Base-by-base conservation (phyloP, 345 rosid genomes). In the Durio zibethinus region DNA sequence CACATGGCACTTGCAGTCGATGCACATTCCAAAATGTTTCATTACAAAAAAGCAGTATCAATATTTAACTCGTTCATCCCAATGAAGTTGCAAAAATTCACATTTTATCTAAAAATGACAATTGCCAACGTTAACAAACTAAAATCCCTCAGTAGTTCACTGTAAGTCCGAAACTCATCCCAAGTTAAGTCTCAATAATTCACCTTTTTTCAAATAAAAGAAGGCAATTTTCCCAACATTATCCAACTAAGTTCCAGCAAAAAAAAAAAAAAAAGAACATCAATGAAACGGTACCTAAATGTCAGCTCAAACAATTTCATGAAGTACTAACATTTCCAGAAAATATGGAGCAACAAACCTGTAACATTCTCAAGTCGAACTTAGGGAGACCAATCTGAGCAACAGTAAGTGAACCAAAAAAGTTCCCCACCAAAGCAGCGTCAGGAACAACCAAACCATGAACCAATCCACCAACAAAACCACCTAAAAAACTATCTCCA, bases 331-430 rank as follows among this genome's bases (percentile, higher is more conserved):
- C 45, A 70, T 7, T 27, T 36, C n/a, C 20, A 20, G 50, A 72
- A 70, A 47, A 47, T 0, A 48, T 50, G 59, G 48, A 48, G 59
- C 4, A 60, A 53, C 85, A 71, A 79, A 94, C 98, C 99, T 91
- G 95, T 85, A 91, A 74, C 77, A 94, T 62, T 72, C 73, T 83
- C 29, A 73, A 40, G 68, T 92, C 90, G 56, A 92, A 94, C 77
- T 80, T 83, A 0, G 98, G 99, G 83, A 91, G 87, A 47, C 99
- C 99, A 80, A 92, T 87, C 27, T 97, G 97, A 48, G 81, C 94
- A n/a, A 97, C 99, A 25, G 98, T 90, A 25, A 97, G 78, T 0
- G 98, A 89, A 77, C 98, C 99, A 63, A 92, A 97, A 60, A 97
- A 76, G 75, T 97, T 94, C 65, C 98, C 99, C 60, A 97, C 36